Base-by-base conservation (phyloP, 2,329 filamentous ascomycete species). In the Mariannaea elegans region DNA sequence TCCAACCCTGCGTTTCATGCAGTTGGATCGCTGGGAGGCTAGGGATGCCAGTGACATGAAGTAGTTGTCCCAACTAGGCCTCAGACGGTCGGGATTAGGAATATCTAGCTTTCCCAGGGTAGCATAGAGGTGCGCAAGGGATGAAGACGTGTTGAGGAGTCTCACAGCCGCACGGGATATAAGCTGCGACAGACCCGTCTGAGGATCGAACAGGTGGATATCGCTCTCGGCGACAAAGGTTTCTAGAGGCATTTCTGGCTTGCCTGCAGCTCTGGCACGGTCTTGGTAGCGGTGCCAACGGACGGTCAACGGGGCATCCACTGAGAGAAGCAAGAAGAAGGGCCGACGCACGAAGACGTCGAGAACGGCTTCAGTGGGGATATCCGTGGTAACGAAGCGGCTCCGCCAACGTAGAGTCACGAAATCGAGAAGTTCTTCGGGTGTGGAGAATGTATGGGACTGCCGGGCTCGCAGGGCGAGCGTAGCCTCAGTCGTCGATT, bases 31-130 rank as follows among this genome's bases (percentile, higher is more conserved):
- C 68, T 93, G 90, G 1, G 94, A 92, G 7, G 95, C 95, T 46
- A 99, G 87, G 31, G 91, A 93, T 5, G 95, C 94, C n/a, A 99
- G 83, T 38, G 92, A 88, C 95, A 99, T 99, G 74, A 99, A 99
- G 80, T 99, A 99, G 71, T 91, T 89, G 77, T 99, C 95, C 95
- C 95, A 99, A 47, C 87, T 89, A 1, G 95, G 95, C 2, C 95
- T 88, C 32, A 99, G 83, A 2, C 95, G 90, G 68, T 91, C 86
- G 31, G 90, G 85, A 71, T 95, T 89, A 2, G 90, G 84, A 23
- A 99, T 85, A 73, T 97, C 87, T 7, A 97, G 84, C 45, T 87
- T 84, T 47, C 85, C 83, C 1, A 99, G 85, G 8, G 91, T 89
- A 3, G 84, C 81, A 74, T 93, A 88, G 6, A 98, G 84, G 66